These are phyloP conservation scores for Triticum monococcum DNA, from an alignment of 176 grass and related monocot genomes.

Conservation along the genomic window DNA sequence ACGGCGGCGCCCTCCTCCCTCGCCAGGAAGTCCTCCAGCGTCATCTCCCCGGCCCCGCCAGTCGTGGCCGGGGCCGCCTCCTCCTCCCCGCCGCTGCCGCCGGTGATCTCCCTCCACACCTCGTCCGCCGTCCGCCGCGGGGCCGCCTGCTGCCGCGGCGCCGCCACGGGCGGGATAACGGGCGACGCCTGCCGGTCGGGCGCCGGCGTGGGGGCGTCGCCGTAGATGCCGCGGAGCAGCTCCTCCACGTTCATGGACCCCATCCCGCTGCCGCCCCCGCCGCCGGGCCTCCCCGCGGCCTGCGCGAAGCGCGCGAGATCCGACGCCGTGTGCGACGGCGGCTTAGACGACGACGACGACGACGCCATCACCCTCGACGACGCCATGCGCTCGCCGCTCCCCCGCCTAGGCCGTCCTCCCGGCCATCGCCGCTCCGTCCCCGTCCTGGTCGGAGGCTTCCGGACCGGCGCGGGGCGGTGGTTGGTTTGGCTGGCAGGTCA, in stretches of 20 bases:
- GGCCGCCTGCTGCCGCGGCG: slow-evolving; percentile 8
- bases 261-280: slow-evolving; percentile 29
- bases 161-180: background rate
- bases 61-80: background rate
- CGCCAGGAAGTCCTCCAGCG: slow-evolving; percentile 91
- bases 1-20: slow-evolving; percentile 46
- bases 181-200: slow-evolving; percentile 12
- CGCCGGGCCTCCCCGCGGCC: slow-evolving; percentile 29
- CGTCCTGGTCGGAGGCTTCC: slow-evolving; percentile 6
- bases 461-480: background rate
- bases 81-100: background rate
- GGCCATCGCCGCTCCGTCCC: slow-evolving; percentile 1
- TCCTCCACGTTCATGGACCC: slow-evolving; percentile 96
- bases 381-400: slow-evolving; percentile 43
- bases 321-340: slow-evolving; percentile 63
- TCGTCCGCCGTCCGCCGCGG: slow-evolving; percentile 61
- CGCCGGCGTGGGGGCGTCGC: slow-evolving; percentile 38
- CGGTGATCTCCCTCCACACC: slow-evolving; percentile 79
- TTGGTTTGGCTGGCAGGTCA: slow-evolving; percentile 13
- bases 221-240: slow-evolving; percentile 61
- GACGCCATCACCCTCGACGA: slow-evolving; percentile 73
- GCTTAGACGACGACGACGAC: slow-evolving; percentile 42
- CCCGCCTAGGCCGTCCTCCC: slow-evolving; percentile 22
- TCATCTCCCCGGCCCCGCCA: slow-evolving; percentile 57
- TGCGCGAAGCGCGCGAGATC: slow-evolving; percentile 65